Conservation (phyloP, 1,284 basidiomycete genomes). For the Tetrapyrgos nigripes region DNA sequence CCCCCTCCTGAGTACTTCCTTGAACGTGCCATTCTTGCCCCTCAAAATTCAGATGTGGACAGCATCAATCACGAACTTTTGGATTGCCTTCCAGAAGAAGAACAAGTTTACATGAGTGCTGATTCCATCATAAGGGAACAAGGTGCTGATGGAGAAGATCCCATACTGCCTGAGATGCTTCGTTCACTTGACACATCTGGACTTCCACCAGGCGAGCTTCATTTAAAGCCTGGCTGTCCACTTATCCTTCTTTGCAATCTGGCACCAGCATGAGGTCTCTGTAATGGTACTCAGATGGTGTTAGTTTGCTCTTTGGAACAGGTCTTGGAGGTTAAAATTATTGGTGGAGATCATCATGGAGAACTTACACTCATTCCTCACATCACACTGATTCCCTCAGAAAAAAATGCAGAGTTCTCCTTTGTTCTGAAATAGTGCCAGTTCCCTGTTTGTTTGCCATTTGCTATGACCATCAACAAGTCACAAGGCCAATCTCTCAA, state of each 20-base stretch:
- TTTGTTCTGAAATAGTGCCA: constrained; percentile 28
- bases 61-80: constrained; percentile 39
- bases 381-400: constrained; percentile 30
- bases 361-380: constrained; percentile 37
- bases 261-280: too few species aligned
- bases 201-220: constrained; percentile 29
- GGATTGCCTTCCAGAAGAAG: constrained; percentile 32
- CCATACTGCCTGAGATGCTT: constrained; percentile 21
- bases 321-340: constrained; percentile 32
- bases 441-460: constrained; percentile 39
- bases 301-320: constrained; percentile 22
- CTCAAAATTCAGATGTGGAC: constrained; percentile 42
- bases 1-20: constrained; percentile 39
- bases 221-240: constrained; percentile 33
- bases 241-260: constrained; percentile 46
- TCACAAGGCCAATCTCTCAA: constrained; percentile 44
- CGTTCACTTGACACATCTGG: constrained; percentile 24
- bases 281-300: constrained; percentile 41
- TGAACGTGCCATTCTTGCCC: constrained; percentile 41
- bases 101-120: constrained; percentile 23
- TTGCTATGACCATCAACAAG: constrained; percentile 47
- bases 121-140: constrained; percentile 21
- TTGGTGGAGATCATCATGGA: constrained; percentile 36
- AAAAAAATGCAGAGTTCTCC: constrained; percentile 13
- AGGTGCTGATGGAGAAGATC: constrained; percentile 7